Evolutionary conservation across 108 stramenopile species (phyloP).

Genomic region (Discostella pseudostelligera): DNA sequence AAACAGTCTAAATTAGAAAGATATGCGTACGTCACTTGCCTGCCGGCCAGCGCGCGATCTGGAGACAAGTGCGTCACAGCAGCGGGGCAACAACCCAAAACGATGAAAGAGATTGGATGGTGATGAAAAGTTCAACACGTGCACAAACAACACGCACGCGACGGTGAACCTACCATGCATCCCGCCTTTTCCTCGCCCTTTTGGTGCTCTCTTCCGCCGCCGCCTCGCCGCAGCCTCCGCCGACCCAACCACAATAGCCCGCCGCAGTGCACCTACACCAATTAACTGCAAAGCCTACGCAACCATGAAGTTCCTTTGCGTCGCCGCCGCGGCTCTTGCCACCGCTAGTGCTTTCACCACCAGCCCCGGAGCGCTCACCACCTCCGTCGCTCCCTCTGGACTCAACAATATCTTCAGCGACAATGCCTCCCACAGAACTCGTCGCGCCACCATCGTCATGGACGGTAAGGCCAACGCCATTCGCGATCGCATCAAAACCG

Average conservation of each 20-base stretch:
- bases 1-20: not conserved
- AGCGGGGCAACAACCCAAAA: not conserved
- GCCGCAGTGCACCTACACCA: not conserved
- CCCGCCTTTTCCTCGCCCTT: not conserved
- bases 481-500: slow-evolving; percentile 88
- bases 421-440: slow-evolving; percentile 55
- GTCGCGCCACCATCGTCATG: slow-evolving; percentile 83
- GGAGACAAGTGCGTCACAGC: not conserved
- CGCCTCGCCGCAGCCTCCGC: not conserved
- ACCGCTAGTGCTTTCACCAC: slow-evolving; percentile 51
- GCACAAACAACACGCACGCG: not conserved
- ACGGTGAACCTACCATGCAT: not conserved
- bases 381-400: slow-evolving; percentile 28
- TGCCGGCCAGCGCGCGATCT: too few species aligned
- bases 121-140: not conserved
- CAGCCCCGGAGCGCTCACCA: slow-evolving; percentile 57
- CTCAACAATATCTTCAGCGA: slow-evolving; percentile 44
- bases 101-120: not conserved
- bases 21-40: not conserved
- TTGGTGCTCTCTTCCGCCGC: not conserved
- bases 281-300: not conserved
- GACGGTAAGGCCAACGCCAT: slow-evolving; percentile 92
- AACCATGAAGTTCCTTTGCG: slow-evolving; percentile 73
- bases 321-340: slow-evolving; percentile 61
- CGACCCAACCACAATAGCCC: not conserved